Base-by-base conservation (phyloP, 202 grass and related monocot genomes). In the Bolboschoenoplectus hybrid region DNA sequence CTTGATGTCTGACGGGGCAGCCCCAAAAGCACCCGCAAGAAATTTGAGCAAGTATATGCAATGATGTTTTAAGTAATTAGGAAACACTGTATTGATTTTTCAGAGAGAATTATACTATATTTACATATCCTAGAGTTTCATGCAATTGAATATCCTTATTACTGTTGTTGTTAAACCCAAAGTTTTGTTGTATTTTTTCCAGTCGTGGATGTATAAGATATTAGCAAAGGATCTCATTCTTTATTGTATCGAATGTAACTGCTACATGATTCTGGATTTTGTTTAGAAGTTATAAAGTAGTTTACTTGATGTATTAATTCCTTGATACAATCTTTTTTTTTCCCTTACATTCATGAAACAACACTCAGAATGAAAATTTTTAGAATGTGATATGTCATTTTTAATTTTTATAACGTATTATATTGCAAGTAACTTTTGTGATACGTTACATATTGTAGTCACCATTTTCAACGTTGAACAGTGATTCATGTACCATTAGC, bases 41-140 rank as follows among this genome's bases (percentile, higher is more conserved):
- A 89, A 81, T 73, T 82, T 72, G 40, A 86, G 85, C 77, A 89
- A 89, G 85, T 84, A 89, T 75, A 67, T 89, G 84, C 83, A 82
- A 57, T 84, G 49, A 84, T 51, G 64, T 53, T 69, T 68, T 36
- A 57, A 52, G 62, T 70, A 84, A 70, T 69, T 84, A 84, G 82
- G 63, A 71, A 69, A 55, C 47, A 58, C 49, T 84, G 82, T 84
- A 69, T 43, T 84, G 64, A 71, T 84, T 83, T 83, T 84, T 44
- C 62, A 84, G 82, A 69, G 64, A 67, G 26, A 84, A 67, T n/a
- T 26, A 84, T 84, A 83, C 41, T 84, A 84, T 45, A 69, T 16
- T 36, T 63, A 68, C 63, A 55, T 84, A 80, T 70, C 66, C 17
- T 67, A 83, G 44, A 84, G 82, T 84, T 26, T 84, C 66, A 84